phyloP scores from a whole-genome alignment of 306 rosid species.

The Medicago truncatula region MtrunA17r5.0-ANR NC_053046.1:41974001-41974500 shows the following conservation, averaged over 20 bases:
- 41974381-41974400: slow-evolving; percentile 54
- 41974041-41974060: slow-evolving; percentile 51
- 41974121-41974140: slow-evolving; percentile 67
- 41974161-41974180: slow-evolving; percentile 58
- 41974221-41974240: slow-evolving; percentile 35
- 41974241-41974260: slow-evolving; percentile 27
- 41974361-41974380: slow-evolving; percentile 28
- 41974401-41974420: slow-evolving; percentile 71
- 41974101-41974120: slow-evolving; percentile 67
- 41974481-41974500: slow-evolving; percentile 50
- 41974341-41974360: slow-evolving; percentile 44
- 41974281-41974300: slow-evolving; percentile 28
- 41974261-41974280: neutral
- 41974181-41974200: slow-evolving; percentile 54
- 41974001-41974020: slow-evolving; percentile 53
- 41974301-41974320: slow-evolving; percentile 37
- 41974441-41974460: slow-evolving; percentile 40
- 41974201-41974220: slow-evolving; percentile 2
- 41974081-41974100: slow-evolving; percentile 63
- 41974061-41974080: slow-evolving; percentile 72
- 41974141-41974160: slow-evolving; percentile 82
- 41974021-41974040: slow-evolving; percentile 61
- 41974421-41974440: slow-evolving; percentile 58
- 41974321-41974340: slow-evolving; percentile 48
- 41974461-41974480: slow-evolving; percentile 46